Base-by-base conservation (phyloP, 805 yeast species). In the Barnettozyma botsteinii region DNA sequence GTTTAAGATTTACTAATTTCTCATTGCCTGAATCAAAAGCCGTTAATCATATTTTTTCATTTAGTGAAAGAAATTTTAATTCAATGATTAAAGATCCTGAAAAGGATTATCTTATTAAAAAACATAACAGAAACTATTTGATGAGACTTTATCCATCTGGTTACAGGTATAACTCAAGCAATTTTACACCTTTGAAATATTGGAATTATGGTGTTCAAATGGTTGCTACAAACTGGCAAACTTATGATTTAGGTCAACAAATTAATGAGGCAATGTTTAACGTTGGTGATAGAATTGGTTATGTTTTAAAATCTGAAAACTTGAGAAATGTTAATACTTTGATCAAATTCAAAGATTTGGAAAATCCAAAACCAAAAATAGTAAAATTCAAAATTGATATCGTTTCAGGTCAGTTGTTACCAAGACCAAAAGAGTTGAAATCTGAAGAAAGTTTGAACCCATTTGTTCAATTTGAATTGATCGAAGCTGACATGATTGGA, bases 221-320 rank as follows among this genome's bases (percentile, higher is more conserved):
- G 87, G 98, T 85, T 5, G 98, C 98, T 0, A 81, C 96, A 0
- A 93, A 91, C 56, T 91, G 97, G 97, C 98, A 91, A 60, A 81
- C 93, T 0, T 81, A 77, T 56, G 98, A 93, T 55, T 43, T 78
- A 14, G 96, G 97, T 0, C 91, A 89, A 56, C 96, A 88, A 55
- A 53, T 93, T 10, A 89, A 88, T 57, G 84, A 84, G 46, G 85
- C 96, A 4, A 64, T 88, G 73, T 87, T 91, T 59, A 76, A 75
- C 37, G 60, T 72, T 13, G 73, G 75, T 0, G 66, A 70, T 12
- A 72, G 67, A 33, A 64, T 72, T 0, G 99, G 99, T 0, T 93
- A 86, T 55, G 77, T 83, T 7, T 62, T 85, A 35, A 93, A 93
- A 53, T 96, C 97, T 0, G 47, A 45, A 4, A 56, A 57, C 25